Conservation (phyloP, 257 asterid species). For the Solanum ossicruentum region DNA sequence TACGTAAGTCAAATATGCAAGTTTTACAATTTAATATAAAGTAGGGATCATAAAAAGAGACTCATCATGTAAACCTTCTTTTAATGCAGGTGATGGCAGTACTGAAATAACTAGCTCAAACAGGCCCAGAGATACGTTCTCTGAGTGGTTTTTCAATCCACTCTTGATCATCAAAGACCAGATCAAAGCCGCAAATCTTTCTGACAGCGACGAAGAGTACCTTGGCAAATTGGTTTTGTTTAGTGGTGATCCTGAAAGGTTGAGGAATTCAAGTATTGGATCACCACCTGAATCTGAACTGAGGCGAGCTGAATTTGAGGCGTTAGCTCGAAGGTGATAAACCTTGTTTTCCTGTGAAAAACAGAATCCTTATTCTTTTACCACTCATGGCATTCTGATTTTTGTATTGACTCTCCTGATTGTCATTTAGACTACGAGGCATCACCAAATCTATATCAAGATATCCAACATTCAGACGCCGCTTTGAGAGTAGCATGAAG, state of each 20-base stretch:
- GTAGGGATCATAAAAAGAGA: neutral
- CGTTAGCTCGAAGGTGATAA: conserved; percentile 75
- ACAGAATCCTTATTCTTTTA: neutral
- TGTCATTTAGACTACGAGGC: conserved; percentile 51
- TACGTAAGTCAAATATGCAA: conserved; percentile 28
- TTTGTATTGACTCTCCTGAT: neutral
- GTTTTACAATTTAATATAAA: neutral
- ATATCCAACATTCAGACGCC: conserved; percentile 79
- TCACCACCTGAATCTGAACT: conserved; percentile 50
- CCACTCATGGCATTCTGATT: neutral
- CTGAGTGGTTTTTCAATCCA: conserved; percentile 91
- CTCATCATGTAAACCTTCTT: neutral
- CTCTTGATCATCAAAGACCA: conserved; percentile 81
- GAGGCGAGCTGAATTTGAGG: conserved; percentile 75
- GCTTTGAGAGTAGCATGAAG: conserved; percentile 54
- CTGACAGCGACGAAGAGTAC: conserved; percentile 70
- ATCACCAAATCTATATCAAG: conserved; percentile 82
- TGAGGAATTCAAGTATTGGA: conserved; percentile 35
- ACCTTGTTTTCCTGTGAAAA: neutral
- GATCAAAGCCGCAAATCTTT: conserved; percentile 62
- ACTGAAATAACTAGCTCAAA: conserved; percentile 69
- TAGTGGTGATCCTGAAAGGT: conserved; percentile 44
- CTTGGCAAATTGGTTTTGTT: conserved; percentile 57
- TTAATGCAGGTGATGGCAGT: conserved; percentile 34
- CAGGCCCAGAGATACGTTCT: conserved; percentile 69